Base-by-base conservation (phyloP, 495 filamentous ascomycete genomes). In the Podospora didyma region DNA sequence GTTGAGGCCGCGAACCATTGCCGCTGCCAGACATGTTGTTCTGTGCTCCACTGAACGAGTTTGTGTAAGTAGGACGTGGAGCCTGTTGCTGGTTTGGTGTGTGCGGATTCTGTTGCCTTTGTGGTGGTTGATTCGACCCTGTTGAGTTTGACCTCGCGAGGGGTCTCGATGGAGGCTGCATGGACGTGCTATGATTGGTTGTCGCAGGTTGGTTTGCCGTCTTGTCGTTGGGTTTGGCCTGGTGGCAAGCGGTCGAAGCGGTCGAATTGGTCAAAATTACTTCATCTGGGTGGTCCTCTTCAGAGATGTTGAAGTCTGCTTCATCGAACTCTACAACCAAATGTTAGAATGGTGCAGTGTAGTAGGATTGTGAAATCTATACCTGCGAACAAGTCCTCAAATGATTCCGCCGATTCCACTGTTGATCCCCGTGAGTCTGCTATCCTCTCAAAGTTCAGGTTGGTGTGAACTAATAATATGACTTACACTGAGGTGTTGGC, bases 341-440 rank as follows among this genome's bases (percentile, higher is more conserved):
- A 62, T 48, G 53, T 63, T 28, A 54, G 57, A 45, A 16, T 9
- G 34, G 20, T 20, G 22, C 23, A 16, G 35, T 20, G 7, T 12
- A 5, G 14, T n/a, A 21, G 24, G 2, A 20, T 17, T 39, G 20
- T n/a, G 41, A 46, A 21, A 11, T n/a, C 14, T 80, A 71, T 76
- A 82, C 86, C 89, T 59, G 86, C 89, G 69, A 89, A 86, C 61
- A 92, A 82, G 53, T 86, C 83, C 56, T 86, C 89, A 51, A 76
- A 68, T 0, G 72, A 73, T 20, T 75, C 75, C 14, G 58, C 54
- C n/a, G 39, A 19, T 1, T 31, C 37, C 24, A 61, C 56, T 63
- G 51, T 31, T 17, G 6, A n/a, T 22, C 4, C 3, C 2, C 19
- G 35, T 35, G 23, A 35, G 21, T 48, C 42, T 42, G n/a, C n/a